Percentiles rank a stretch among this genome's conserved stretches.
Conservation (phyloP, 345 rosid species). For the Gossypium rotundifolium region DNA sequence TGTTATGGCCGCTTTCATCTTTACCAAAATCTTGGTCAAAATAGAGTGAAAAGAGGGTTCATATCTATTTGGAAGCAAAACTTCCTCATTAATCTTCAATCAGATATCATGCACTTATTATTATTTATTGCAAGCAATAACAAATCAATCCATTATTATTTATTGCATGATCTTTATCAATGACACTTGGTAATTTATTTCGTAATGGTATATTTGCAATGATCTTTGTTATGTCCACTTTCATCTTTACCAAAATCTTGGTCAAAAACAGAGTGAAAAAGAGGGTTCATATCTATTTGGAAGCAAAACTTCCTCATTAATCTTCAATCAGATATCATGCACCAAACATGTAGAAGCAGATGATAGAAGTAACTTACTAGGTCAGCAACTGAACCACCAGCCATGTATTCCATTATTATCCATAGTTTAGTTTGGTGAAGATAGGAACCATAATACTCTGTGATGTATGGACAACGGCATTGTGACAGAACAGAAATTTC, state of each 20-base stretch:
- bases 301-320: neutral
- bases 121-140: neutral
- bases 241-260: neutral
- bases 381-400: slow-evolving; percentile 99
- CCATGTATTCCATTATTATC: slow-evolving; percentile 99
- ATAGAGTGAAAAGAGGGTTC: neutral
- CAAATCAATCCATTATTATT: neutral
- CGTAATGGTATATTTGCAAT: neutral
- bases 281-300: no score
- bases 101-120: neutral
- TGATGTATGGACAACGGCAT: slow-evolving; percentile 91
- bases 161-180: neutral
- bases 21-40: neutral
- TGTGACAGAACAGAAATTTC: slow-evolving; percentile 95
- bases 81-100: neutral
- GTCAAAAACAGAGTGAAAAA: neutral
- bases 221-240: neutral
- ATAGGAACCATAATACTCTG: slow-evolving; percentile 93
- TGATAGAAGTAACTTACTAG: slow-evolving; percentile 61
- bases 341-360: slow-evolving; percentile 4
- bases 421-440: slow-evolving; percentile 96
- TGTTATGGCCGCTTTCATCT: neutral
- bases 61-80: neutral
- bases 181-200: neutral
- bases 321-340: neutral